These are phyloP conservation scores for Linnemannia elongata DNA, from an alignment of 192 early-diverging fungal genomes.

Conservation along the genomic window DNA sequence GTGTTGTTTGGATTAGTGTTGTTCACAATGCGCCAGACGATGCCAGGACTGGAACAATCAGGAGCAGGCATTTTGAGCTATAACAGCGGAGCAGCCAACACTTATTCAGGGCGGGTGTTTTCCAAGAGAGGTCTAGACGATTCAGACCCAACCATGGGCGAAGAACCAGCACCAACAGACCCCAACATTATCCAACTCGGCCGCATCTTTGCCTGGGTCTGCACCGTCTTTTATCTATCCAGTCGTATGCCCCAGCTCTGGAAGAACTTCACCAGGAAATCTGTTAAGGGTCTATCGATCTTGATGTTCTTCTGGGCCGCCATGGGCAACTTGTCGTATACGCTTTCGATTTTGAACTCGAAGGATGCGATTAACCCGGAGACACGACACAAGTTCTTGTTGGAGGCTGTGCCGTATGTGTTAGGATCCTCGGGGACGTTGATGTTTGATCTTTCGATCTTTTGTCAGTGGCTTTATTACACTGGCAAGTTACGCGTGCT, in stretches of 20 bases:
- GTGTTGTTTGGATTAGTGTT: slow-evolving; percentile 41
- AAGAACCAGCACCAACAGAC: slow-evolving; percentile 14
- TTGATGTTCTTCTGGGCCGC: slow-evolving; percentile 81
- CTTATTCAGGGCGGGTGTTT: slow-evolving; percentile 22
- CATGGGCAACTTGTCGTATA: slow-evolving; percentile 78
- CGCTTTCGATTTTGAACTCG: slow-evolving; percentile 61
- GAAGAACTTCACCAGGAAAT: slow-evolving; percentile 73
- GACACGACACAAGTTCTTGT: slow-evolving; percentile 27
- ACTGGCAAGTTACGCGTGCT: slow-evolving; percentile 34
- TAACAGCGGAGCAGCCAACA: background rate
- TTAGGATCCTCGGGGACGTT: slow-evolving; percentile 80
- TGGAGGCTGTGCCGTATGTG: slow-evolving; percentile 66
- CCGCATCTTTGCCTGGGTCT: slow-evolving; percentile 76
- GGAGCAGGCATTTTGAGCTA: background rate
- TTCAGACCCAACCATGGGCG: background rate
- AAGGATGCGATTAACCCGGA: slow-evolving; percentile 33
- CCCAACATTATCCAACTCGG: slow-evolving; percentile 58
- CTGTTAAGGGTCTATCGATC: slow-evolving; percentile 80
- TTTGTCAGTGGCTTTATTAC: slow-evolving; percentile 65
- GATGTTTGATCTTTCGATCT: slow-evolving; percentile 78
- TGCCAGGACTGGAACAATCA: slow-evolving; percentile 18
- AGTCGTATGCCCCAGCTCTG: slow-evolving; percentile 84
- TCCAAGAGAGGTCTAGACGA: background rate
- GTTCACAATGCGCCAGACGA: slow-evolving; percentile 39
- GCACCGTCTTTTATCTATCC: slow-evolving; percentile 73